Conservation (phyloP, 2,329 filamentous ascomycete species). For the Colletotrichum paranaense region DNA sequence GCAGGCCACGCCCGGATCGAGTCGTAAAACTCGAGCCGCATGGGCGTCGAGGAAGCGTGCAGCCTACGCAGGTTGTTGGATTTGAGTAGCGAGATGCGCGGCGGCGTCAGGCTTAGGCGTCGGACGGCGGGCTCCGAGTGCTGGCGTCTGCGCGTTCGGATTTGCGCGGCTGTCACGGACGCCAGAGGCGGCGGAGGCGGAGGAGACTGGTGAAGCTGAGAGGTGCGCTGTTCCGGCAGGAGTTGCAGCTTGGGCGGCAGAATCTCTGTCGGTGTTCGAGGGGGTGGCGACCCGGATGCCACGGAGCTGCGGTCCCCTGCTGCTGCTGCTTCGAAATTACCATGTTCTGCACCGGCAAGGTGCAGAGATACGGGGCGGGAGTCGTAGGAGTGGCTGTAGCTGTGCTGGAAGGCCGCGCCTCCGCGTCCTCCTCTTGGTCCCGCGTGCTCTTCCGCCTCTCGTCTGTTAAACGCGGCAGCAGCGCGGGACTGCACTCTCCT, state of each 20-base stretch:
- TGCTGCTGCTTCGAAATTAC: neutral
- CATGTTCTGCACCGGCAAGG: neutral
- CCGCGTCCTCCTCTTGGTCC: neutral
- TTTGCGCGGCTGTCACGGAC: neutral
- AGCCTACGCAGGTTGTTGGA: constrained; percentile 28
- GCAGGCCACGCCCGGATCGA: constrained; percentile 31
- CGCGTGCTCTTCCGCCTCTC: constrained; percentile 14
- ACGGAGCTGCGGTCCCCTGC: constrained; percentile 7
- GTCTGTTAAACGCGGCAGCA: neutral
- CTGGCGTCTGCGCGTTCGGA: constrained; percentile 18
- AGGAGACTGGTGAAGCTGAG: neutral
- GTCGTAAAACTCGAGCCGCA: constrained; percentile 26
- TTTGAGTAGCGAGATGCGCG: constrained; percentile 33
- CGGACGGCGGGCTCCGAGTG: constrained; percentile 25
- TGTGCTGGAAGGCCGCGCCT: neutral
- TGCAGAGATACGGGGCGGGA: constrained; percentile 5
- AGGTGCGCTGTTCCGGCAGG: constrained; percentile 6
- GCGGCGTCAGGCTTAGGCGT: constrained; percentile 14
- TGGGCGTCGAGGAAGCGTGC: constrained; percentile 15
- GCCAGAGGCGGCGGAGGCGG: too few relatives aligned
- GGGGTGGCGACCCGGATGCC: constrained; percentile 10
- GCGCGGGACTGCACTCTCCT: constrained; percentile 12
- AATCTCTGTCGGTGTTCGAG: constrained; percentile 18
- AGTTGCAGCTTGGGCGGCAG: constrained; percentile 23
- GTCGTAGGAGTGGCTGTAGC: neutral